Base-by-base conservation (phyloP, 805 yeast species). In the Wickerhamomyces chambardii region DNA sequence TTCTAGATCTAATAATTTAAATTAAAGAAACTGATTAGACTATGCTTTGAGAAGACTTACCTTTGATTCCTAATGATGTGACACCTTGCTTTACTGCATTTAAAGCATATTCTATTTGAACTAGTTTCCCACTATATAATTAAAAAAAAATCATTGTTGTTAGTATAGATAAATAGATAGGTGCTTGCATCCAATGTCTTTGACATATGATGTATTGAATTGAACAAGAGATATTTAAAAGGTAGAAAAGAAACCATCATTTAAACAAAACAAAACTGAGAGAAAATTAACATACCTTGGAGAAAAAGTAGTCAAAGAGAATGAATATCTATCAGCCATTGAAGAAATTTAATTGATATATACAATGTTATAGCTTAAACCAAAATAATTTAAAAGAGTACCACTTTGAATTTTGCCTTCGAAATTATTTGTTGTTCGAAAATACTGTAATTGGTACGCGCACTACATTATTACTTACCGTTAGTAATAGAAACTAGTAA, bases 1-100 rank as follows among this genome's bases (percentile, higher is more conserved):
- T n/a, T n/a, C n/a, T n/a, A n/a, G n/a, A n/a, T n/a, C n/a, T n/a
- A n/a, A n/a, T n/a, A n/a, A n/a, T n/a, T n/a, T n/a, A n/a, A n/a
- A n/a, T n/a, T n/a, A n/a, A n/a, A n/a, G n/a, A n/a, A n/a, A n/a
- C n/a, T n/a, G n/a, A n/a, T n/a, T n/a, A n/a, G n/a, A n/a, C n/a
- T n/a, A n/a, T n/a, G n/a, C n/a, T n/a, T n/a, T n/a, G 31, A 12
- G 32, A 9, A 10, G n/a, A 38, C 48, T 10, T 42, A 56, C 62
- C 62, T 51, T 77, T 76, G 55, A 92, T 90, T 31, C 97, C 99
- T 36, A 92, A 72, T 2, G 97, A 84, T 11, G 97, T 89, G 34
- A 92, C 96, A 58, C 99, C 99, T 56, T 87, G 95, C 53, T 90
- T 92, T 30, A 92, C 98, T 1, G 96, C 97, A 47, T 90, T 89